Evolutionary conservation across 1,139 yeast genomes (phyloP), one percentile per base, ranked within the genome.

Genomic region (Candida sp.): DNA sequence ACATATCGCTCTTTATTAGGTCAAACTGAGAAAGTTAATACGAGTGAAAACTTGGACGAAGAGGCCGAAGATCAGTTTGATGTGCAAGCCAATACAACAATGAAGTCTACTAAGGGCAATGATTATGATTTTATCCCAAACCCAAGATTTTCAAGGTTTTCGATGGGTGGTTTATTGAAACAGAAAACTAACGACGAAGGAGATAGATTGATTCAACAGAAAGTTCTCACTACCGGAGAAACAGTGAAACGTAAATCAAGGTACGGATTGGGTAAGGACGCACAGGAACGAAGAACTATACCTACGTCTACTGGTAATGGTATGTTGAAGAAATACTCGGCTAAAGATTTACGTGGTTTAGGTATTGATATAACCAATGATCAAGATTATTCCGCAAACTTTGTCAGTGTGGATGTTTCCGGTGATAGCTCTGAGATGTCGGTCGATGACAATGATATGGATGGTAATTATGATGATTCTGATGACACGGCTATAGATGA

Each of bases 111-210:
- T 15, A 36, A 22, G 4, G 11, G 19, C n/a, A 39, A 35, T 21
- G 35, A 32, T 27, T 42, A 45, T 33, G 60, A 55, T 1, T 56
- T 70, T 40, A 70, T 73, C 35, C 77, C 79, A 9, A 73, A 73
- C 45, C 78, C 78, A 7, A 55, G 75, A 39, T 73, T 73, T 44
- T 72, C 78, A 0, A 60, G 71, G 38, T 64, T 73, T 45, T 71
- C 78, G 0, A 70, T 73, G 53, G 71, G 71, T 38, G 77, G 75
- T 1, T 54, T 73, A 40, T 50, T 63, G 44, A 58, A 52, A 45
- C 48, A 49, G 19, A 46, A 50, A 29, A 52, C 55, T 8, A 60
- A 60, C 41, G 66, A 61, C 36, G 54, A 49, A 38, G 66, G 65
- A 5, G 73, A 68, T 44, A 47, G 27, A 27, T 15, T 37, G 8